These are phyloP conservation scores for Candida tallmaniae DNA, from an alignment of 805 yeast species.

Conservation along the genomic window DNA sequence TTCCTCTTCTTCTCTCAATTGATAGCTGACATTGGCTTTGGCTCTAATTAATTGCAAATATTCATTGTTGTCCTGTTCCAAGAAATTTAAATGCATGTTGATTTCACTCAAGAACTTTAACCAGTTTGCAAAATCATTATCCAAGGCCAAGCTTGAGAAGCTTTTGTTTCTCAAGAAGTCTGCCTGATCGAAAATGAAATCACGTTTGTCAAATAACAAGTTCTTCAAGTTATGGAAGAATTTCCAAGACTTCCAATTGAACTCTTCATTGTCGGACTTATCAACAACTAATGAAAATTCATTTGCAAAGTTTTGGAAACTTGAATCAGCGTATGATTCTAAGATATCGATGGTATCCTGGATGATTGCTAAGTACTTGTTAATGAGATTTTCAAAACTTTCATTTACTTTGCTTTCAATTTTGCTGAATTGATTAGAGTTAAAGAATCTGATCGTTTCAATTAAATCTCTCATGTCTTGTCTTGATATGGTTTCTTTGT, in stretches of 20 bases:
- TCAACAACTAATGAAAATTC: slow-evolving; percentile 39
- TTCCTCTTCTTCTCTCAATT: slow-evolving; percentile 27
- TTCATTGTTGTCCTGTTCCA: slow-evolving; percentile 58
- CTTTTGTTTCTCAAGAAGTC: slow-evolving; percentile 15
- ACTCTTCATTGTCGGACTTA: slow-evolving; percentile 15
- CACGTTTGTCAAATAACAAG: slow-evolving; percentile 51
- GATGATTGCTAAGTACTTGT: slow-evolving; percentile 24
- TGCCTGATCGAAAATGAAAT: slow-evolving; percentile 35
- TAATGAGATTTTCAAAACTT: slow-evolving; percentile 23
- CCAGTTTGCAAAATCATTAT: slow-evolving; percentile 33
- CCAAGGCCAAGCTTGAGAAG: slow-evolving; percentile 17
- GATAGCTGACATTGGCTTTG: slow-evolving; percentile 40
- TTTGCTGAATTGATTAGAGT: slow-evolving; percentile 16
- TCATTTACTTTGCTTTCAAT: slow-evolving; percentile 24
- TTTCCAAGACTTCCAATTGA: slow-evolving; percentile 54
- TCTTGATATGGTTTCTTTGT: slow-evolving; percentile 21
- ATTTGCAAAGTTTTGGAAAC: slow-evolving; percentile 60
- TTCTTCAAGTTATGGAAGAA: slow-evolving; percentile 54
- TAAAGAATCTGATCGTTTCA: slow-evolving; percentile 18
- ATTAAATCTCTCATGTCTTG: slow-evolving; percentile 36
- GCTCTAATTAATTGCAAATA: slow-evolving; percentile 44
- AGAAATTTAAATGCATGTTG: slow-evolving; percentile 42
- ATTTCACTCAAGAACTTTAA: slow-evolving; percentile 34
- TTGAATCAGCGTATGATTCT: slow-evolving; percentile 70
- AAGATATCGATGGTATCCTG: slow-evolving; percentile 56